Conservation (phyloP, 1,284 basidiomycete species). For the Trichosporon coremiiforme region DNA sequence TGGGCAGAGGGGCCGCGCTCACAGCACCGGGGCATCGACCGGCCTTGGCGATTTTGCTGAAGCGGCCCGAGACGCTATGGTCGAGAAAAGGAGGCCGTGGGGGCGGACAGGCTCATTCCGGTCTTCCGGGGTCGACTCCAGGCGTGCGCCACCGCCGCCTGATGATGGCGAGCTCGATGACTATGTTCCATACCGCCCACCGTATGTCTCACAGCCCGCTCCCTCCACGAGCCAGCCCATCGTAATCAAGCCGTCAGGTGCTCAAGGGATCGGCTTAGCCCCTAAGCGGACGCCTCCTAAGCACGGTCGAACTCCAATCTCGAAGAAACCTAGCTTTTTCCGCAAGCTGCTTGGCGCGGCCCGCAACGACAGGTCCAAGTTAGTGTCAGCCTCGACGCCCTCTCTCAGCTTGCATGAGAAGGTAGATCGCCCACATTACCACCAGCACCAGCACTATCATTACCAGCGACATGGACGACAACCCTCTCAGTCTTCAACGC, state of each 20-base stretch:
- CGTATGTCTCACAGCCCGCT: conserved; percentile 22
- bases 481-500: conserved; percentile 11
- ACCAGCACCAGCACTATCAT: conserved; percentile 9
- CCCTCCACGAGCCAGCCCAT: conserved; percentile 12
- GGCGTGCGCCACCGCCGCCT: neutral
- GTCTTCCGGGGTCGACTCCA: neutral
- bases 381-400: conserved; percentile 19
- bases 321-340: conserved; percentile 20
- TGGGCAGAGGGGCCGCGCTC: conserved; percentile 17
- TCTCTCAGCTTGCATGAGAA: conserved; percentile 15
- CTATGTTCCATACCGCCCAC: conserved; percentile 32
- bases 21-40: conserved; percentile 17
- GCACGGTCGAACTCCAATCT: neutral
- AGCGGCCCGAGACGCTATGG: conserved; percentile 15
- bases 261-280: conserved; percentile 29
- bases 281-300: conserved; percentile 16
- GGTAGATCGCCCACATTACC: neutral
- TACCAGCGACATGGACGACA: conserved; percentile 10
- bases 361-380: conserved; percentile 19
- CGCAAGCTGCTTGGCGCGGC: conserved; percentile 5
- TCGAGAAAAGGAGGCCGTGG: conserved; percentile 11
- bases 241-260: conserved; percentile 28
- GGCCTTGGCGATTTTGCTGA: conserved; percentile 19
- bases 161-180: conserved; percentile 23
- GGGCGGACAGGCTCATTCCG: conserved; percentile 3